Evolutionary conservation across 2,329 filamentous ascomycete genomes (phyloP).

Genomic region (Helotiales sp.): DNA sequence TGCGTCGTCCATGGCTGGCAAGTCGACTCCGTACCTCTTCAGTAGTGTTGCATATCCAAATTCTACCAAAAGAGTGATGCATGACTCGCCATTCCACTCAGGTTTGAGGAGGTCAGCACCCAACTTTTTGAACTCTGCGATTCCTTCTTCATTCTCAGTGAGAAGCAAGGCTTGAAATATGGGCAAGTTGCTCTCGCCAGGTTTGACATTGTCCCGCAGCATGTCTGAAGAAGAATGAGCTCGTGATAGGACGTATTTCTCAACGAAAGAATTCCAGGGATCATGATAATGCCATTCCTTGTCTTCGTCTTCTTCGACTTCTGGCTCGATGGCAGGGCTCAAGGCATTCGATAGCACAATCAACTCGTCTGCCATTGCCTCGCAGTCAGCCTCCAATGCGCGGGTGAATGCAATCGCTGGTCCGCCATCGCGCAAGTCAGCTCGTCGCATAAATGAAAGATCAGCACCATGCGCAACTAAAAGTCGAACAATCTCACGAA

Average conservation of each 20-base stretch:
- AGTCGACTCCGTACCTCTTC: conserved; percentile 1
- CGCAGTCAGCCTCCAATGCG: conserved; percentile 4
- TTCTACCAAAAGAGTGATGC: conserved; percentile 7
- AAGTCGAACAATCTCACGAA: conserved; percentile 13
- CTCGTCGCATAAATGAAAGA: conserved; percentile 8
- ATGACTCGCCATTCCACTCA: background rate
- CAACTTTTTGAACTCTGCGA: conserved; percentile 2
- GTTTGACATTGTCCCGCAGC: background rate
- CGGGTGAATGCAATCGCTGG: background rate
- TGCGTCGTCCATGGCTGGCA: background rate
- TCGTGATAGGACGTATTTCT: conserved; percentile 1
- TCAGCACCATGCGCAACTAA: conserved; percentile 16
- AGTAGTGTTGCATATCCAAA: conserved; percentile 15
- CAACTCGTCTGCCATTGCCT: conserved; percentile 12
- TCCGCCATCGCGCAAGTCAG: background rate
- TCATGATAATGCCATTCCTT: background rate
- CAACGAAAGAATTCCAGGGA: background rate
- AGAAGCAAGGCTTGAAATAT: conserved; percentile 5
- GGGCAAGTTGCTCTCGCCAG: background rate
- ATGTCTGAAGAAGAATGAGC: background rate
- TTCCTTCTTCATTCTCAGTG: conserved; percentile 8
- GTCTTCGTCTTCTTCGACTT: background rate
- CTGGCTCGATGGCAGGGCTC: background rate
- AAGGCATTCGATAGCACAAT: background rate
- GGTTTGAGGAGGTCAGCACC: conserved; percentile 4